A percentile compares a stretch with the other conserved stretches of the same genome.
Conservation (phyloP, 2,329 filamentous ascomycete genomes). For the Pleurostoma richardsiae region DNA sequence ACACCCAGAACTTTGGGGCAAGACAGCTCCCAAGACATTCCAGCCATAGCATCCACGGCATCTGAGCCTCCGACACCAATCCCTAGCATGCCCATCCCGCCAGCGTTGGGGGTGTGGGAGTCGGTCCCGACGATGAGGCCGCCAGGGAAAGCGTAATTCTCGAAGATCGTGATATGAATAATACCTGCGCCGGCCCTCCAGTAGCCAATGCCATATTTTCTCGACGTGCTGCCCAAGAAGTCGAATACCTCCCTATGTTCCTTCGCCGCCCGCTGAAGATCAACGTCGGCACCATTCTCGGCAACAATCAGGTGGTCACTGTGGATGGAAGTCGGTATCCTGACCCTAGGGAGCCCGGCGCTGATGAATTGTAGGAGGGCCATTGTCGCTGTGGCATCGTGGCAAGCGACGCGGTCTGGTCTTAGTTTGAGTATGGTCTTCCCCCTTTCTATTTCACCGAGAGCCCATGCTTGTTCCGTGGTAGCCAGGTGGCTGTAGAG, state of each 20-base stretch:
- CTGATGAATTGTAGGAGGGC: constrained; percentile 99
- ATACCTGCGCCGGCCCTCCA: constrained; percentile 98
- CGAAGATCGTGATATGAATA: constrained; percentile 96
- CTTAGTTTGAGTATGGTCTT: constrained; percentile 94
- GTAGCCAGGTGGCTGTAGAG: constrained; percentile 98
- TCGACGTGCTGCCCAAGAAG: constrained; percentile 88
- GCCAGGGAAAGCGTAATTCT: constrained; percentile 99
- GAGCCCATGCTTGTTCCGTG: constrained; percentile 58
- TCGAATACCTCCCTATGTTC: constrained; percentile 99
- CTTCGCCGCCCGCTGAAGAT: constrained; percentile 81
- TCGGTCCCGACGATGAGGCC: constrained; percentile 97
- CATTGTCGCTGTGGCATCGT: constrained; percentile 99
- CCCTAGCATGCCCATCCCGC: constrained; percentile 89
- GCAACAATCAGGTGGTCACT: constrained; percentile 99
- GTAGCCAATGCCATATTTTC: constrained; percentile 99
- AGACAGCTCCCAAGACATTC: constrained; percentile 96
- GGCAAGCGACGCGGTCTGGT: constrained; percentile 96
- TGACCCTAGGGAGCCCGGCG: constrained; percentile 90
- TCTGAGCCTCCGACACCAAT: constrained; percentile 98
- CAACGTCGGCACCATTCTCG: constrained; percentile 86
- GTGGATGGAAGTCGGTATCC: constrained; percentile 93
- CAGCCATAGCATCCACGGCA: constrained; percentile 97
- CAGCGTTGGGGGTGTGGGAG: constrained; percentile 95
- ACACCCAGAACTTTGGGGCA: constrained; percentile 96
- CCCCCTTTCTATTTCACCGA: constrained; percentile 91